These are phyloP conservation scores for Cucurbita moschata DNA, from an alignment of 306 rosid species.

Conservation along the genomic window DNA sequence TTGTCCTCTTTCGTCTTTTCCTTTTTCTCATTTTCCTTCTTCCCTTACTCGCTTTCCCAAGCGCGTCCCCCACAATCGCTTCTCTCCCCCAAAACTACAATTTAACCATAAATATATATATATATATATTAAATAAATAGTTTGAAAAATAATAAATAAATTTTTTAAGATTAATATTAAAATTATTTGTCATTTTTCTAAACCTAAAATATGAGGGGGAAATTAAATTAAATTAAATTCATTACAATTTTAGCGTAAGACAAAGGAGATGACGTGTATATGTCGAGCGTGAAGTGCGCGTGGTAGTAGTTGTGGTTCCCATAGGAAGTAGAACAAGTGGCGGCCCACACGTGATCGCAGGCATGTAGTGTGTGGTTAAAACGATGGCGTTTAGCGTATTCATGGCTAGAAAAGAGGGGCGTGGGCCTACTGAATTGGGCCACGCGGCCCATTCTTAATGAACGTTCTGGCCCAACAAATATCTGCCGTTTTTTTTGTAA, in stretches of 20 bases:
- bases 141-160: too few relatives aligned
- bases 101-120: too few relatives aligned
- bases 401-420: neutral
- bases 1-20: neutral
- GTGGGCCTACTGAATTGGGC: neutral
- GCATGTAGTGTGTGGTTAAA: neutral
- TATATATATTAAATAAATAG: too few relatives aligned
- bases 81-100: neutral
- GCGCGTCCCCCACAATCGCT: neutral
- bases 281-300: neutral
- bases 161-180: too few relatives aligned
- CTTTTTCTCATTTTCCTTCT: neutral
- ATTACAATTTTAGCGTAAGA: neutral
- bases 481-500: neutral
- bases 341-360: neutral
- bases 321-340: neutral
- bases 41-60: neutral
- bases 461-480: neutral
- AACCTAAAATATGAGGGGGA: too few relatives aligned
- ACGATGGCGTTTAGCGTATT: neutral
- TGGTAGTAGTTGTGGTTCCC: neutral
- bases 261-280: neutral
- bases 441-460: neutral
- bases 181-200: too few relatives aligned
- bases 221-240: too few relatives aligned